Percentiles rank a stretch among this genome's conserved stretches.
Evolutionary conservation across 1,284 basidiomycete species (phyloP).

Genomic region (Ceratobasidium sp.): DNA sequence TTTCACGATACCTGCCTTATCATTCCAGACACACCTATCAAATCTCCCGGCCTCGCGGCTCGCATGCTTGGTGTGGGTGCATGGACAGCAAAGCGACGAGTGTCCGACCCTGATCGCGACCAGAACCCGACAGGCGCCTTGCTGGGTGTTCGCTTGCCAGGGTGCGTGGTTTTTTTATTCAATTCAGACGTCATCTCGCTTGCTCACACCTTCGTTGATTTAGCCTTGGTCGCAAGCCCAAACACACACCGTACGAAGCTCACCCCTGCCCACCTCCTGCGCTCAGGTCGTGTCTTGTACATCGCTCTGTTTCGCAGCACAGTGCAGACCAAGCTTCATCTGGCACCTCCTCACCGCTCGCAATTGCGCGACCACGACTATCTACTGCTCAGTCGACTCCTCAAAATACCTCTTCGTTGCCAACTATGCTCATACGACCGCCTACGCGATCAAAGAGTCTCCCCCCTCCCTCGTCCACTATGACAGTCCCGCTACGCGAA

Average conservation of each 20-base stretch:
- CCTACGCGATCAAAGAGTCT: constrained; percentile 43
- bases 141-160: constrained; percentile 41
- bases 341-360: not conserved
- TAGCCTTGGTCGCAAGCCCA: constrained; percentile 28
- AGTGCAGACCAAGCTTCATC: not conserved
- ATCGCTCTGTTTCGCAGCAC: constrained; percentile 27
- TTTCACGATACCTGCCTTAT: constrained; percentile 34
- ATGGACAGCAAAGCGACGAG: constrained; percentile 40
- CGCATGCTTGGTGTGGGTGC: constrained; percentile 33
- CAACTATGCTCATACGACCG: constrained; percentile 31
- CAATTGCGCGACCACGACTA: constrained; percentile 15
- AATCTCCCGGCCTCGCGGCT: constrained; percentile 38
- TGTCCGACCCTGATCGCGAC: constrained; percentile 39
- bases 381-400: constrained; percentile 20
- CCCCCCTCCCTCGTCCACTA: constrained; percentile 27
- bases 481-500: constrained; percentile 35
- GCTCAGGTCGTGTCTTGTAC: constrained; percentile 34
- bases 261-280: constrained; percentile 5
- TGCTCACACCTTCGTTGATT: constrained; percentile 3
- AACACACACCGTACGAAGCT: constrained; percentile 21
- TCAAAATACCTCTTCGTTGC: constrained; percentile 4
- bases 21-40: constrained; percentile 30
- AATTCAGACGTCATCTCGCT: constrained; percentile 35
- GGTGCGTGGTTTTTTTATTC: constrained; percentile 34
- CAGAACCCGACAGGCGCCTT: constrained; percentile 31